Conservation (phyloP, 176 grass and related monocot species). For the Oryza nivara region DNA sequence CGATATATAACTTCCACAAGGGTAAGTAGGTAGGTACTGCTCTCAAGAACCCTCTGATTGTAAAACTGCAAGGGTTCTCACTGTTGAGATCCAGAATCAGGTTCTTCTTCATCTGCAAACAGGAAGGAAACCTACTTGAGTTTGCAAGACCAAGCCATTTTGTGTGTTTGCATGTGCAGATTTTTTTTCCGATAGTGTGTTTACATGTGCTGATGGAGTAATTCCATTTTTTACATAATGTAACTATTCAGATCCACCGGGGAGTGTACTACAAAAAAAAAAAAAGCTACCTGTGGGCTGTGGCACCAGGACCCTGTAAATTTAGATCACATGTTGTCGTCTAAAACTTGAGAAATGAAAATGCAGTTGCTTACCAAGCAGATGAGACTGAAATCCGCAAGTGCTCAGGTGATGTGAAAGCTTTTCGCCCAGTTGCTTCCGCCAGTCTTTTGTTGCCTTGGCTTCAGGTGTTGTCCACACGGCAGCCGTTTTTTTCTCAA, state of each 20-base stretch:
- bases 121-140: not conserved
- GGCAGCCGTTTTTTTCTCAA: conserved; percentile 59
- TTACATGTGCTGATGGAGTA: too few species aligned
- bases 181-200: too few species aligned
- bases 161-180: not conserved
- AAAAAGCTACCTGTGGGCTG: not conserved
- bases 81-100: not conserved
- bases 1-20: conserved; percentile 7
- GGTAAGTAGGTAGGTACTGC: not conserved
- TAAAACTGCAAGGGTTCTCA: conserved; percentile 8
- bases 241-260: not conserved
- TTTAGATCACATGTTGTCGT: not conserved
- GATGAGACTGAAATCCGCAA: conserved; percentile 76
- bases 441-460: conserved; percentile 57
- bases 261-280: not conserved
- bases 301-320: not conserved
- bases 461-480: conserved; percentile 61
- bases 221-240: not conserved
- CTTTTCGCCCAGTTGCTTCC: conserved; percentile 65
- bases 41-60: not conserved
- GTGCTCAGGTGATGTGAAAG: conserved; percentile 70
- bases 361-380: conserved; percentile 38
- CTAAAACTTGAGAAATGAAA: not conserved
- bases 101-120: conserved; percentile 38
- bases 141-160: conserved; percentile 12